Evolutionary conservation across 768 basidiomycete species (phyloP).

Genomic region (Tricholoma saponaceum): DNA sequence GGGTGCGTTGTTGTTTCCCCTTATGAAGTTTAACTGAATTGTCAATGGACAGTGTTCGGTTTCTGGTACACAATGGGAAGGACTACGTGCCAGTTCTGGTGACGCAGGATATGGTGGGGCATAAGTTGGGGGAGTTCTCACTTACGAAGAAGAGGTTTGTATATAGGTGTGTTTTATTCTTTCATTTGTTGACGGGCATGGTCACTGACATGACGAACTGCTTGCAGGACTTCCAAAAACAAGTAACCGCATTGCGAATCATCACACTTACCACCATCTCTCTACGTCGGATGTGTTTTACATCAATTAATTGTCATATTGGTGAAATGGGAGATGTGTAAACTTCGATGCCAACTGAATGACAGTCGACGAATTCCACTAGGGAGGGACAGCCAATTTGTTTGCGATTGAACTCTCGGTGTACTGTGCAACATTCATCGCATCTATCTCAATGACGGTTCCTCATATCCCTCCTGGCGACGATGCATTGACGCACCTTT

Average conservation of each 20-base stretch:
- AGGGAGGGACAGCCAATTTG: no score
- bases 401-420: no score
- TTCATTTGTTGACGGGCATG: background rate
- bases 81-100: constrained; percentile 82
- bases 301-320: background rate
- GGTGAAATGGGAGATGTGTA: background rate
- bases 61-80: constrained; percentile 94
- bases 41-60: constrained; percentile 55
- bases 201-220: background rate
- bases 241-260: background rate
- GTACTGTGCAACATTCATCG: no score
- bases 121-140: constrained; percentile 95
- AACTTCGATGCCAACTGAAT: no score
- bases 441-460: no score
- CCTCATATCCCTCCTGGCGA: no score
- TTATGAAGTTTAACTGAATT: background rate
- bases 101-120: constrained; percentile 98
- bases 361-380: no score
- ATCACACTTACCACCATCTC: background rate
- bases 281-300: background rate
- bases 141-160: constrained; percentile 84
- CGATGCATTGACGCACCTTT: no score
- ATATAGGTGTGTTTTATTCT: constrained; percentile 62
- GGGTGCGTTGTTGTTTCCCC: constrained; percentile 52
- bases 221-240: background rate